Conservation (phyloP, 805 yeast genomes). For the Ogataea nitratoaversa region DNA sequence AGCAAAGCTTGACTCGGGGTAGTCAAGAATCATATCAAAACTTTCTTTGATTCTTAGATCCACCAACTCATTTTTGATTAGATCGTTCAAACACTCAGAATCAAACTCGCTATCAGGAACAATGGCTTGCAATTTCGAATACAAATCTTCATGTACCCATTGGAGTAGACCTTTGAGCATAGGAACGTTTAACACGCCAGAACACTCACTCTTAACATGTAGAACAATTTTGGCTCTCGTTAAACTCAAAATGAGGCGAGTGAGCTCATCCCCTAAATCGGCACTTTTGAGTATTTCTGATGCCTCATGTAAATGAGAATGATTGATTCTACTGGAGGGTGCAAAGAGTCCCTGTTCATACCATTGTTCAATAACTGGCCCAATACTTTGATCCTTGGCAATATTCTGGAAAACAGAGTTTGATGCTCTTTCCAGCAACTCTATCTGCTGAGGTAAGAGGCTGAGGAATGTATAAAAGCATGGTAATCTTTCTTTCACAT, state of each 20-base stretch:
- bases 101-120: conserved; percentile 14
- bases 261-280: conserved; percentile 21
- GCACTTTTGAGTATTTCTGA: conserved; percentile 16
- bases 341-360: conserved; percentile 16
- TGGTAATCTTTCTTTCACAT: conserved; percentile 7
- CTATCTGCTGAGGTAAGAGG: conserved; percentile 11
- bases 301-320: conserved; percentile 12
- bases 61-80: conserved; percentile 23
- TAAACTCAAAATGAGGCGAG: conserved; percentile 32
- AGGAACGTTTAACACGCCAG: conserved; percentile 37
- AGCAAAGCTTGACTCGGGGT: conserved; percentile 49
- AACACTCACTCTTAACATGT: conserved; percentile 29
- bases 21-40: conserved; percentile 50
- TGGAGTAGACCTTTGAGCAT: conserved; percentile 30
- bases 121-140: conserved; percentile 26
- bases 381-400: conserved; percentile 3
- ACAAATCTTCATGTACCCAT: conserved; percentile 38
- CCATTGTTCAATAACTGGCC: conserved; percentile 10
- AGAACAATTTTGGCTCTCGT: conserved; percentile 34
- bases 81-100: conserved; percentile 13
- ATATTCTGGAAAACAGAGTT: conserved; percentile 21
- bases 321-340: conserved; percentile 5
- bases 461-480: conserved; percentile 11
- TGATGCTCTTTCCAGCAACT: conserved; percentile 18
- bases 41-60: conserved; percentile 54